Evolutionary conservation across 257 asterid genomes (phyloP).

Genomic region (Striga asiatica): DNA sequence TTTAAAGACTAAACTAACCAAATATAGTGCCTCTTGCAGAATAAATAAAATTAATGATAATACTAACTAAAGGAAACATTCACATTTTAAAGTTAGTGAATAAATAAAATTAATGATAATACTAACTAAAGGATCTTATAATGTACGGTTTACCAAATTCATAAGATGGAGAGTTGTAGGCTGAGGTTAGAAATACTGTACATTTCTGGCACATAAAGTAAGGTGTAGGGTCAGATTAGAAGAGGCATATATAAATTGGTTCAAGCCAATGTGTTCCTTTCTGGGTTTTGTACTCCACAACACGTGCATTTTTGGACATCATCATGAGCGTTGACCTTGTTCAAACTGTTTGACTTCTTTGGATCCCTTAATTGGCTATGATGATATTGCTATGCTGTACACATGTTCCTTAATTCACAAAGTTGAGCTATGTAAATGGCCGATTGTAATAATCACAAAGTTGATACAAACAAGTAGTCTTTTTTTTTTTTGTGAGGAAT

Average conservation of each 20-base stretch:
- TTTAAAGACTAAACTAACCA: background rate
- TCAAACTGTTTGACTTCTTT: conserved; percentile 30
- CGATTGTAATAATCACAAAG: background rate
- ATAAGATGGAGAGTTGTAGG: no score
- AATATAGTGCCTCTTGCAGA: background rate
- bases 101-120: background rate
- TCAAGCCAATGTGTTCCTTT: background rate
- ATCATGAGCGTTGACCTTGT: conserved; percentile 36
- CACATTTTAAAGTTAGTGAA: no score
- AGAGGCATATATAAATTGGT: conserved; percentile 1
- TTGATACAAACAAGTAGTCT: background rate
- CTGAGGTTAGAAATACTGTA: background rate
- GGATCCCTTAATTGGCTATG: conserved; percentile 15
- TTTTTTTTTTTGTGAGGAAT: no score
- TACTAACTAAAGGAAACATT: no score
- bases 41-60: background rate
- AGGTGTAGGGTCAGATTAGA: conserved; percentile 8
- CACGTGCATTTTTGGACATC: conserved; percentile 39
- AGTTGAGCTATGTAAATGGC: background rate
- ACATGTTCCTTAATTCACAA: background rate
- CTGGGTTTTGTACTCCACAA: conserved; percentile 8
- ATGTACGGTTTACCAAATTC: no score
- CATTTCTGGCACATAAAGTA: background rate
- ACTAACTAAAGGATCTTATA: no score
- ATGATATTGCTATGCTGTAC: background rate